Conservation (phyloP, 129 eudicot species). For the Arctium lappa region DNA sequence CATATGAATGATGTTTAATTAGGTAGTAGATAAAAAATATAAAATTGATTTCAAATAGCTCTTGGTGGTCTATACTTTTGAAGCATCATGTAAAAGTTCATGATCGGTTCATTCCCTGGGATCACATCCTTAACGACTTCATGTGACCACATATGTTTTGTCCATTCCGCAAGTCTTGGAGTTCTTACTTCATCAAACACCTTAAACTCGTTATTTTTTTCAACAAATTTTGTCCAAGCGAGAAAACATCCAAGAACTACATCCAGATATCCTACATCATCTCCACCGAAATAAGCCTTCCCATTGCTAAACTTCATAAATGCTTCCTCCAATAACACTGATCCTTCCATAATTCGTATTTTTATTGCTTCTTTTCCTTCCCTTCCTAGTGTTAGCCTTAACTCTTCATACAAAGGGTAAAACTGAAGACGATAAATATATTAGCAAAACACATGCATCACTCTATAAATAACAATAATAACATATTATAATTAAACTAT, state of each 20-base stretch:
- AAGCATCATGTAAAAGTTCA: not conserved
- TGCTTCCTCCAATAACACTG: not conserved
- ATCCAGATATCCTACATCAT: slow-evolving; percentile 10
- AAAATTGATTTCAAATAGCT: not conserved
- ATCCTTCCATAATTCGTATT: not conserved
- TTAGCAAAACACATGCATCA: not conserved
- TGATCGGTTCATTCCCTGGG: not conserved
- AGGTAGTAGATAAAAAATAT: not conserved
- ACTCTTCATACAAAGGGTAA: not conserved
- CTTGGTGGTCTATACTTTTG: not conserved
- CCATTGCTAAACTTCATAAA: not conserved
- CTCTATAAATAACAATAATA: not conserved
- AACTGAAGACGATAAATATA: not conserved
- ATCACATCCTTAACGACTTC: not conserved
- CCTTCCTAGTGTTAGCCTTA: not conserved
- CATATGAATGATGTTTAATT: not conserved
- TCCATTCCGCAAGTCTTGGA: slow-evolving; percentile 31
- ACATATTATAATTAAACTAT: not conserved
- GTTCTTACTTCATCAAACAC: slow-evolving; percentile 21
- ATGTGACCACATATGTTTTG: slow-evolving; percentile 2
- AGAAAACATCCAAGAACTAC: slow-evolving; percentile 15
- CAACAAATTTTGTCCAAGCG: not conserved
- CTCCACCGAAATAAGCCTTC: not conserved
- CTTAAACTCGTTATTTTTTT: not conserved
- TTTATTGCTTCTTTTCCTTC: slow-evolving; percentile 16